Base-by-base conservation (phyloP, 2,329 filamentous ascomycete genomes). In the Leptographium wingfieldii region DNA sequence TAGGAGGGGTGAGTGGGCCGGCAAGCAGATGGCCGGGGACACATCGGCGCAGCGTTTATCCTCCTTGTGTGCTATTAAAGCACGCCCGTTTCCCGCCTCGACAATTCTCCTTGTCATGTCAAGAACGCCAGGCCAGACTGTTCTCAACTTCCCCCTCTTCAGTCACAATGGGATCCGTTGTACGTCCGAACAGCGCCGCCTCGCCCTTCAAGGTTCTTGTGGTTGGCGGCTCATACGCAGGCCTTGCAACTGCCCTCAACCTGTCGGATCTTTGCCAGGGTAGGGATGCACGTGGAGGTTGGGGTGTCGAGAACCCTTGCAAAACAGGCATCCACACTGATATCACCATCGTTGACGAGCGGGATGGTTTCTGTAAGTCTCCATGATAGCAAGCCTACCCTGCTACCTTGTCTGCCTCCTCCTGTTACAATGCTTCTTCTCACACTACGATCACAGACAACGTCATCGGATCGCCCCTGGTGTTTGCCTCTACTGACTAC, bases 351-450 rank as follows among this genome's bases (percentile, higher is more conserved):
- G 83, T 89, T 29, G 87, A 92, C 66, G 86, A 91, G 70, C 77
- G 86, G n/a, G 88, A 92, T 74, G 88, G 88, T n/a, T 91, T 84
- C 70, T 91, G 87, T 91, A 75, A 66, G 85, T 49, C 7, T 5
- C 19, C 16, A 19, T n/a, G 19, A 19, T 3, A 46, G 43, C 19
- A 19, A n/a, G 16, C 43, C 14, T 19, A 3, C 29, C 3, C 43
- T 22, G 22, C 11, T 51, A 59, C 65, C 31, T 27, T n/a, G 10
- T 10, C 4, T 5, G 7, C 25, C 25, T 11, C 19, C 22, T 19
- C 22, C 7, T 1, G 19, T 31, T n/a, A 2, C 19, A 19, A 4
- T 3, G 25, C 14, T 11, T 11, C 5, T 16, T 19, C 43, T 25
- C 12, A 27, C 25, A 16, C 49, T 35, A 35, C 9, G 10, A 25